Evolutionary conservation across 257 asterid genomes (phyloP).

Genomic region (Pogostemon cablin): DNA sequence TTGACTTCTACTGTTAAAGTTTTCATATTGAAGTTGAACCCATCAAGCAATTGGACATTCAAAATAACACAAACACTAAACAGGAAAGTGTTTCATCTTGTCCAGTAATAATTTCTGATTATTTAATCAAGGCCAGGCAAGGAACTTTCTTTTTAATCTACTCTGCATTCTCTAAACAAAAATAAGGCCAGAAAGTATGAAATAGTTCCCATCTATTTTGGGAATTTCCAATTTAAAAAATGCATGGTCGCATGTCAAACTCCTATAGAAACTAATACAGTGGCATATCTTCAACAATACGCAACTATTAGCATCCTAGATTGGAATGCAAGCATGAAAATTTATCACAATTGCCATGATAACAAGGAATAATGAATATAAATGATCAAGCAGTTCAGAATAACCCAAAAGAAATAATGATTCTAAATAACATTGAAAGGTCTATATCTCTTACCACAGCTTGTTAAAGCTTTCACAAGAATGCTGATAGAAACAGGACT

Average conservation of each 20-base stretch:
- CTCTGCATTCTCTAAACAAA: neutral
- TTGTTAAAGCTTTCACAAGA: constrained; percentile 78
- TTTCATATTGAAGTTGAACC: constrained; percentile 1
- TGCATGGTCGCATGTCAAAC: too few relatives aligned
- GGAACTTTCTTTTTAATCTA: neutral
- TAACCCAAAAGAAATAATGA: constrained; percentile 16
- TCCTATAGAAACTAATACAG: neutral
- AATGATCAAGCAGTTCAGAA: constrained; percentile 14
- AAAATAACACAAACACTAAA: neutral
- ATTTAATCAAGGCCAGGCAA: neutral
- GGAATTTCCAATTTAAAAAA: neutral
- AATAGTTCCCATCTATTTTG: neutral
- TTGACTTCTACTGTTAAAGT: neutral
- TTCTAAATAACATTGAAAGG: constrained; percentile 17
- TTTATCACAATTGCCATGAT: neutral
- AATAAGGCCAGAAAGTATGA: neutral
- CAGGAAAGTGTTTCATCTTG: neutral
- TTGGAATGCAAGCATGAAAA: constrained; percentile 8
- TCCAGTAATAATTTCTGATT: neutral
- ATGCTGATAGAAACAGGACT: constrained; percentile 85
- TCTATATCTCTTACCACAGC: constrained; percentile 55
- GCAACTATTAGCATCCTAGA: constrained; percentile 15
- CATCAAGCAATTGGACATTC: constrained; percentile 17
- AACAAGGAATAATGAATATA: neutral
- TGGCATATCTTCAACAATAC: constrained; percentile 6